phyloP scores from a whole-genome alignment of 768 basidiomycete genomes.

The Austroboletus eburneus region DNA sequence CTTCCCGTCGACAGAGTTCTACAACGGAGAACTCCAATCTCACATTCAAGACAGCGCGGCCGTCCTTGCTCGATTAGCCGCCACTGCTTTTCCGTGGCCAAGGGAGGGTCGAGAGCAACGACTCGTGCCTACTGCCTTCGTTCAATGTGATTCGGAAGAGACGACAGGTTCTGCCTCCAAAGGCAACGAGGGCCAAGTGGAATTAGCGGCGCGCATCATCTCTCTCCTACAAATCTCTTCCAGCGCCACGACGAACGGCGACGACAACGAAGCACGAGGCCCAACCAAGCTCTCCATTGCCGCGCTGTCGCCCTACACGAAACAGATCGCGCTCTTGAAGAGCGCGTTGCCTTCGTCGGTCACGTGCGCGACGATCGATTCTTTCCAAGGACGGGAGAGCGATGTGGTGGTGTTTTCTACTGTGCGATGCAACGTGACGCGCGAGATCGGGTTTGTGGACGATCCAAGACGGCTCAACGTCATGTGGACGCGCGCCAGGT shows the following conservation, averaged over 20 bases:
- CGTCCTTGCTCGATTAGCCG: constrained; percentile 35
- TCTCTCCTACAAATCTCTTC: constrained; percentile 33
- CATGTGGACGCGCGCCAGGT: constrained; percentile 63
- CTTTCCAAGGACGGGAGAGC: constrained; percentile 66
- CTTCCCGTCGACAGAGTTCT: constrained; percentile 64
- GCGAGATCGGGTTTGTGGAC: constrained; percentile 65
- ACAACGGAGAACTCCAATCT: constrained; percentile 49
- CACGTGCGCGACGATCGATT: constrained; percentile 27
- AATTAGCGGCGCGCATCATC: constrained; percentile 46
- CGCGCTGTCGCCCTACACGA: constrained; percentile 53
- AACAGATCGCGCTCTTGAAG: constrained; percentile 49
- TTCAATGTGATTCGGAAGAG: constrained; percentile 56
- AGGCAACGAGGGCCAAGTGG: constrained; percentile 56
- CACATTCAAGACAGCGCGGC: constrained; percentile 37
- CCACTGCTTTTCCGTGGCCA: constrained; percentile 59
- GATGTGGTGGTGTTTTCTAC: constrained; percentile 65
- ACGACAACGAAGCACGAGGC: constrained; percentile 18
- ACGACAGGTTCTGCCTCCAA: constrained; percentile 57
- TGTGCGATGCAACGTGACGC: constrained; percentile 55
- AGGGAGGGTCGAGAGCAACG: constrained; percentile 16
- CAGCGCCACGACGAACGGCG: background rate
- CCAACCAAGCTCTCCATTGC: constrained; percentile 9
- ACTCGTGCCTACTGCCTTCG: constrained; percentile 51
- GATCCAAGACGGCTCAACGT: constrained; percentile 60
- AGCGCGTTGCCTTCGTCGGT: constrained; percentile 28